Evolutionary conservation across 106 monocot species (phyloP), one percentile per base, ranked within the genome.

Genomic region (Platanthera zijinensis): DNA sequence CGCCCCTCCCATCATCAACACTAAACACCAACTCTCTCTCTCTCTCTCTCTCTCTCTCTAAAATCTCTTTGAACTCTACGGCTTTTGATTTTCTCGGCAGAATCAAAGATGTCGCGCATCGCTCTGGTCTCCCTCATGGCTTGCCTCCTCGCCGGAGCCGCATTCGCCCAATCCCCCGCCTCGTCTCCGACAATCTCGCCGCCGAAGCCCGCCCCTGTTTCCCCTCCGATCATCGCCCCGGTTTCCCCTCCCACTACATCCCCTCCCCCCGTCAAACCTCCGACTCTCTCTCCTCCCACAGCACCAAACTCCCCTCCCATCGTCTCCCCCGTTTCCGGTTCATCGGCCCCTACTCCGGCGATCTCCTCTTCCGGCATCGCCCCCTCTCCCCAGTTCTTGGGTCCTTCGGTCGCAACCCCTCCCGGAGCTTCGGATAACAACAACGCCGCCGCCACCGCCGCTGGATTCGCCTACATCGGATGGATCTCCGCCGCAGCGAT

Each of bases 401-500:
- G 48, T 70, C 3, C 48, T 47, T 47, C 70, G 17, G 5, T 6
- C 48, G 70, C 70, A 15, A 17, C 70, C 17, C 70, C 70, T 48
- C 47, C 70, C 17, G 70, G 70, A 15, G 7, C 48, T 47, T 70
- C 70, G 10, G 70, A 70, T 66, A 66, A 66, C 48, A 67, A 25
- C 67, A 13, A 13, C n/a, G n/a, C n/a, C n/a, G n/a, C n/a, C 52
- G 52, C 52, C 52, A 17, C 70, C 17, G 70, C 70, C 5, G 47
- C 48, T 1, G n/a, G 70, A 48, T 15, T 70, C 14, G 9, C 47
- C 17, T 70, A 47, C 70, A 7, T 70, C 70, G 70, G 70, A 7
- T 70, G 70, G 70, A 70, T 70, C 47, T 70, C 46, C 17, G 70
- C 17, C n/a, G 70, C 70, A 1, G 70, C n/a, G 48, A 48, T 70